Evolutionary conservation across 441 rosid species (phyloP).

Genomic region (Pelargonium citronellum): DNA sequence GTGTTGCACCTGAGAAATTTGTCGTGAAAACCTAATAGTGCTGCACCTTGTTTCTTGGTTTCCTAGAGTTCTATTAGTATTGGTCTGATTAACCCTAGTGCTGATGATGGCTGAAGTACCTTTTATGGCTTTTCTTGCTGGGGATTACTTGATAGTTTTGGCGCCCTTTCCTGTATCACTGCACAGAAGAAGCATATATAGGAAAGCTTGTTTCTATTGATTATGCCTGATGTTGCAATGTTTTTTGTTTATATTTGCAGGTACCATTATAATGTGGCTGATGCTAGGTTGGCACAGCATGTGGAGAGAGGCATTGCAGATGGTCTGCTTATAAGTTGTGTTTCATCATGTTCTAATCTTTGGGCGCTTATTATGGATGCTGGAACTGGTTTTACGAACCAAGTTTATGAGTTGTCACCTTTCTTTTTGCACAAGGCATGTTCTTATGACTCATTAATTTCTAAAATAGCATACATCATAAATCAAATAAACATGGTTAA

Average conservation of each 20-base stretch:
- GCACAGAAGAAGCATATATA: not conserved
- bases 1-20: no score
- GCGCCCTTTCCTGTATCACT: not conserved
- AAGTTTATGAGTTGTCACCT: slow-evolving; percentile 82
- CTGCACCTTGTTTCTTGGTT: not conserved
- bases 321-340: slow-evolving; percentile 91
- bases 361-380: slow-evolving; percentile 99
- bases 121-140: not conserved
- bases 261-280: slow-evolving; percentile 97
- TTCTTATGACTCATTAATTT: not conserved
- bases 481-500: not conserved
- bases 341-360: slow-evolving; percentile 84
- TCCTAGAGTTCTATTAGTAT: not conserved
- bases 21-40: not conserved
- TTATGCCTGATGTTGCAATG: not conserved
- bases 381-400: slow-evolving; percentile 80
- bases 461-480: not conserved
- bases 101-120: not conserved
- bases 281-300: slow-evolving; percentile 86
- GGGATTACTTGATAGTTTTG: not conserved
- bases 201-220: not conserved
- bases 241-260: slow-evolving; percentile 29
- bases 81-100: not conserved
- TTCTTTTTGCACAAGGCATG: slow-evolving; percentile 79
- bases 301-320: slow-evolving; percentile 90